Percentiles rank a stretch among this genome's conserved stretches.
phyloP scores from a whole-genome alignment of 2,329 filamentous ascomycete genomes.

The Didymella segeticola region DNA sequence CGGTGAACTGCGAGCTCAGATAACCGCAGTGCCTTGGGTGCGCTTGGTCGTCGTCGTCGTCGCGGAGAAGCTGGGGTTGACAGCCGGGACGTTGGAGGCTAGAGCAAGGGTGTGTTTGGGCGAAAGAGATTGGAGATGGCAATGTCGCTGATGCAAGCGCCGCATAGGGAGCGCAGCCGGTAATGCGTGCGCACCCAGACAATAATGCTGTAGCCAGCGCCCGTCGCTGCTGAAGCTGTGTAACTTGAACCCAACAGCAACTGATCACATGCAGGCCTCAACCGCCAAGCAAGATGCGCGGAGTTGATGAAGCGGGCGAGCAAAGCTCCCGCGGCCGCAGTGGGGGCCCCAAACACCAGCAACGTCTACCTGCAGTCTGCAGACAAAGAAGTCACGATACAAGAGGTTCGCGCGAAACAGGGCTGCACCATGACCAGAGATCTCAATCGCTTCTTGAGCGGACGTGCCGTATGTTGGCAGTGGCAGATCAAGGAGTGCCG shows the following conservation, averaged over 20 bases:
- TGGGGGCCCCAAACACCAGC: conserved; percentile 12
- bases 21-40: conserved; percentile 11
- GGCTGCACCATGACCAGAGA: conserved; percentile 5
- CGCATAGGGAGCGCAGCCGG: conserved; percentile 18
- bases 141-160: conserved; percentile 22
- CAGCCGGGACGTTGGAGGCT: conserved; percentile 3
- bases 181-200: conserved; percentile 29
- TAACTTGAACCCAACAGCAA: conserved; percentile 32
- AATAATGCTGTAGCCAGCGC: conserved; percentile 27
- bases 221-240: conserved; percentile 39
- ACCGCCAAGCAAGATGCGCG: conserved; percentile 27
- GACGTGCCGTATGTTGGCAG: conserved; percentile 23
- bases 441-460: conserved; percentile 25
- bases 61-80: conserved; percentile 20
- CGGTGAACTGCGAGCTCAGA: conserved; percentile 20
- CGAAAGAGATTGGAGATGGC: conserved; percentile 7
- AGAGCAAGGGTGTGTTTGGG: conserved; percentile 12
- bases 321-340: conserved; percentile 8
- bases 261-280: conserved; percentile 43
- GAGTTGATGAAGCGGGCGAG: conserved; percentile 17
- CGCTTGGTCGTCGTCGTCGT: conserved; percentile 16
- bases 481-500: conserved; percentile 14
- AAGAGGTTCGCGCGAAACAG: conserved; percentile 2
- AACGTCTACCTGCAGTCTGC: conserved; percentile 4
- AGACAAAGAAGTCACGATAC: conserved; percentile 6